Base-by-base conservation (phyloP, 2,329 filamentous ascomycete species). In the Dryadomyces quercivorus region DNA sequence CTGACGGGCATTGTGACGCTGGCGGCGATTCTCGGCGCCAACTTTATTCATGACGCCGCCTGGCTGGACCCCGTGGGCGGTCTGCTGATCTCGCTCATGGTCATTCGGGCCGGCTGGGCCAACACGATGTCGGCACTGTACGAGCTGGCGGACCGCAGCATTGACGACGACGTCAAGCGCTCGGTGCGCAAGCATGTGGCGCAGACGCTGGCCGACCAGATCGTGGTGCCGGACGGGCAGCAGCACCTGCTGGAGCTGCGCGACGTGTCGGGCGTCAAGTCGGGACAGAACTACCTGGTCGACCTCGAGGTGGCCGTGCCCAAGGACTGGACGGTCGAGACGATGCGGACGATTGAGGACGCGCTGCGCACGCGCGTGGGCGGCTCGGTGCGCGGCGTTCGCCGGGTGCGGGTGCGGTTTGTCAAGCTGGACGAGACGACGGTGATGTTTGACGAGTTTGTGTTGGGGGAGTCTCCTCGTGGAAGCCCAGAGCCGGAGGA, bases 11-110 rank as follows among this genome's bases (percentile, higher is more conserved):
- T 97, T 62, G 93, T 97, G 55, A 94, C 93, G 2, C 78, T 97
- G 34, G 76, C 86, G 55, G 92, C 88, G 22, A 95, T 98, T 63
- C 81, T 89, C 18, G 91, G 90, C 47, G 90, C 91, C 50, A 95
- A 97, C 68, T 75, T 94, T 52, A 77, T 96, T 60, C 78, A 84
- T 55, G 85, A 91, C 63, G 91, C 92, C 53, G 81, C 86, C 34
- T 97, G 93, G 91, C 76, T 97, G 51, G 93, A 98, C 68, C 91
- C 93, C 10, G 86, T 97, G 34, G 93, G 93, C 54, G 91, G 93
- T 10, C 76, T 98, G 5, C 72, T 96, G 56, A 97, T 98, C 62
- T 95, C 91, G 15, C 73, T 92, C 58, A 86, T 98, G 81, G 92
- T 98, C 36, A 85, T 97, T 60, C 87, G 86, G 64, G 93, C 91